phyloP scores from a whole-genome alignment of 2,329 filamentous ascomycete species.

The Thelonectria blattea region DNA sequence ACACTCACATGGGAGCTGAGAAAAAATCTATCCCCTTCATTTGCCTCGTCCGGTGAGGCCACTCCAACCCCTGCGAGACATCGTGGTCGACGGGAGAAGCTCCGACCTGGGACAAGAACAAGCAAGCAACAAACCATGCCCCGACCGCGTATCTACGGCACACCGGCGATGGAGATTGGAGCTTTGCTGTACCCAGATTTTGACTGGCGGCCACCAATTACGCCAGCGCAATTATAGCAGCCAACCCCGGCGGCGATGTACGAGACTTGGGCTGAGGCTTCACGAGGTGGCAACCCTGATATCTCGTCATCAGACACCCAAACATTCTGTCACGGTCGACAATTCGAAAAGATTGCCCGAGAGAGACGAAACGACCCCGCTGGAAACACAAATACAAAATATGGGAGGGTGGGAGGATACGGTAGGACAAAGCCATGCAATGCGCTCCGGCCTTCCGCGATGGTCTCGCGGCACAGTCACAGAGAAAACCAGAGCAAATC shows the following conservation, averaged over 20 bases:
- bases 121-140: background rate
- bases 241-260: background rate
- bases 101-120: slow-evolving; percentile 22
- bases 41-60: slow-evolving; percentile 31
- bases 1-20: slow-evolving; percentile 23
- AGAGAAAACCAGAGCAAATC: background rate
- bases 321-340: background rate
- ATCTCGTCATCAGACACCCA: background rate
- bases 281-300: slow-evolving; percentile 2
- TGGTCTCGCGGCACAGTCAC: background rate
- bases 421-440: background rate
- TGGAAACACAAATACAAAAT: too few relatives aligned
- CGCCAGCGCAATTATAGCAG: slow-evolving; percentile 19
- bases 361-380: too few relatives aligned
- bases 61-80: slow-evolving; percentile 12
- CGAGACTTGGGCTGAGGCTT: background rate
- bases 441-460: background rate
- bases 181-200: slow-evolving; percentile 11
- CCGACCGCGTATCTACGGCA: slow-evolving; percentile 5
- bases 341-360: background rate
- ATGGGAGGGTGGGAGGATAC: background rate
- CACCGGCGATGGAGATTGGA: background rate
- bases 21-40: slow-evolving; percentile 19
- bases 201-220: slow-evolving; percentile 21
- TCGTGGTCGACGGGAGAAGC: slow-evolving; percentile 22